Conservation (phyloP, 1,139 yeast species). For the Saccharomycopsis hybrid region DNA sequence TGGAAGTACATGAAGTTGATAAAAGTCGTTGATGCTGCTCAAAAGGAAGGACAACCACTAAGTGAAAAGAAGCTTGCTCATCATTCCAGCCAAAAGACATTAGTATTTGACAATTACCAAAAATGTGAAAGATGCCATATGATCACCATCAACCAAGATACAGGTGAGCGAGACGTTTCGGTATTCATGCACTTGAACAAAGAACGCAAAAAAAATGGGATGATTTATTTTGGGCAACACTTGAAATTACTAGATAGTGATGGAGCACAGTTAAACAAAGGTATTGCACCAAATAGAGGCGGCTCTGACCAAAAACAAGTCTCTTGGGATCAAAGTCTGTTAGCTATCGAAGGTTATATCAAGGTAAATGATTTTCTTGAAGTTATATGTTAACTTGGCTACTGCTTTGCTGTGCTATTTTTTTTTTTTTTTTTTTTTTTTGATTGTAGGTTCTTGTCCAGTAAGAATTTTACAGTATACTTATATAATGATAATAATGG, state of each 20-base stretch:
- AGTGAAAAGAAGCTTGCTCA: too few relatives aligned
- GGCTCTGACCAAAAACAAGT: too few relatives aligned
- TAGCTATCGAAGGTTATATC: background rate
- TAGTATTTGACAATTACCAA: constrained; percentile 23
- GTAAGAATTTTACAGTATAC: too few relatives aligned
- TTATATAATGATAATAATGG: too few relatives aligned
- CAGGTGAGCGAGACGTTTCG: constrained; percentile 28
- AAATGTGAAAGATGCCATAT: constrained; percentile 37
- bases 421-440: too few relatives aligned
- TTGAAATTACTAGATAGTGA: constrained; percentile 17
- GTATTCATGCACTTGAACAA: constrained; percentile 23
- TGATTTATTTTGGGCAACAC: constrained; percentile 27
- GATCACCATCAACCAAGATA: constrained; percentile 33
- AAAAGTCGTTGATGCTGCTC: too few relatives aligned
- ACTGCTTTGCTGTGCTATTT: too few relatives aligned
- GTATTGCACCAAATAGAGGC: too few relatives aligned
- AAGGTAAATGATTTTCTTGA: background rate
- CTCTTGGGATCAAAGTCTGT: background rate
- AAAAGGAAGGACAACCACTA: too few relatives aligned
- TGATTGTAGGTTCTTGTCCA: too few relatives aligned
- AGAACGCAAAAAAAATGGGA: constrained; percentile 26
- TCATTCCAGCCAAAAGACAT: constrained; percentile 5
- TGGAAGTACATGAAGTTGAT: constrained; percentile 18
- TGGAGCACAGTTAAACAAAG: too few relatives aligned
- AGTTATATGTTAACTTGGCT: too few relatives aligned